Evolutionary conservation across 169 alveolate species (phyloP), one percentile per base, ranked within the genome.

Genomic region (Plasmodium malariae): DNA sequence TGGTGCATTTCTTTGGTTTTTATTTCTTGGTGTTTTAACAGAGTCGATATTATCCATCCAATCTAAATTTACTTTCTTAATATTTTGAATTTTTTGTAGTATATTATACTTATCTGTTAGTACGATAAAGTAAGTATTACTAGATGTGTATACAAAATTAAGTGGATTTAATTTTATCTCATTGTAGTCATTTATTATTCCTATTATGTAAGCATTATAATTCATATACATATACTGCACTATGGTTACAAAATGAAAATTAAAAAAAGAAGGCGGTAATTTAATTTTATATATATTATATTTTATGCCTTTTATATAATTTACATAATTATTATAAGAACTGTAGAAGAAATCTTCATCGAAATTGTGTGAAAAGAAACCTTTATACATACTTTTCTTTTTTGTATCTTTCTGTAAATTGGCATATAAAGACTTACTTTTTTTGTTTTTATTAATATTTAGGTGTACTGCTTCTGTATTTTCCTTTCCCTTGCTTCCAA

Each of bases 261-360:
- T 43, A 32, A 86, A 63, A 57, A 86, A 86, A 19, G 37, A 19
- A 1, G 57, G 1, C 12, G 92, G 92, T 40, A 86, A 28, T 34
- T 86, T 86, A 12, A 86, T 70, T 86, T 57, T 86, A 51, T 86
- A 70, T 24, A 86, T 86, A 21, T 86, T 86, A 34, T 86, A 86
- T 86, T 49, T 86, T 14, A 71, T 86, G 1, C 92, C 92, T 43
- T 86, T 86, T 19, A 68, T 86, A 26, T 86, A 86, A 63, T 86
- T 63, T 63, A 86, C 12, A 62, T 86, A 86, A 40, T 86, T 86
- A 49, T 69, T 86, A 63, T 57, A 86, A 1, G 86, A 86, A 57
- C 24, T 86, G 59, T 21, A 86, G 14, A 51, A 65, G 1, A 51
- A 9, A 14, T 14, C 14, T 60, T 76, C 68, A 36, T 76, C 51